Evolutionary conservation across 345 rosid genomes (phyloP).

Genomic region (Populus alba): DNA sequence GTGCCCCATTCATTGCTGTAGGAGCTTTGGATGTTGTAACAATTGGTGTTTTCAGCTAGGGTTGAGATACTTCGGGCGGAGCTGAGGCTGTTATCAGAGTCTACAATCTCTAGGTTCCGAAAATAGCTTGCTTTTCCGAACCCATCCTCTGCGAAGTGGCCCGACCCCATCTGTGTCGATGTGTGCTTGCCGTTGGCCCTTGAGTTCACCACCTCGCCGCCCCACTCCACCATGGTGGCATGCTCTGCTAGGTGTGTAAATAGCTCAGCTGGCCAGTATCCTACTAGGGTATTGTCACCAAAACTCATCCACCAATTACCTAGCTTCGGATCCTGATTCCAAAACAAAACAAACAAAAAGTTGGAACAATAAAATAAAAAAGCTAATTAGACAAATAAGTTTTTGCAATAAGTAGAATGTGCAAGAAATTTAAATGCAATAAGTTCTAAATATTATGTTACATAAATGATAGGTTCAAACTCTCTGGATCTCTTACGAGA

Average conservation of each 20-base stretch:
- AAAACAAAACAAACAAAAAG: not conserved
- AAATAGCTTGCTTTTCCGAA: conserved; percentile 85
- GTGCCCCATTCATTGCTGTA: conserved; percentile 88
- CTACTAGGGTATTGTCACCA: conserved; percentile 76
- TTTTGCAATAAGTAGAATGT: no score
- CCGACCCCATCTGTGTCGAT: conserved; percentile 94
- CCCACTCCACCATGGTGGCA: conserved; percentile 97
- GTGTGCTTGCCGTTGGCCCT: conserved; percentile 81
- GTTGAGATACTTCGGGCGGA: conserved; percentile 59
- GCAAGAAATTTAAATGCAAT: no score
- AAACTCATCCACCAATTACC: conserved; percentile 99
- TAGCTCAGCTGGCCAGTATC: conserved; percentile 97
- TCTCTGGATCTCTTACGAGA: no score
- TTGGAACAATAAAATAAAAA: no score
- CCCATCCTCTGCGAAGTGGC: conserved; percentile 83
- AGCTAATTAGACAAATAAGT: not conserved
- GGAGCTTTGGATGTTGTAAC: conserved; percentile 77
- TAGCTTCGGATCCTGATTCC: conserved; percentile 66
- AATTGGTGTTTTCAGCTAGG: conserved; percentile 82
- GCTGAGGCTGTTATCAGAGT: conserved; percentile 77
- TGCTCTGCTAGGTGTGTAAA: conserved; percentile 84
- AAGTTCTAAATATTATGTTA: no score
- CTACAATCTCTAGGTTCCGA: conserved; percentile 81
- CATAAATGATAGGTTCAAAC: no score
- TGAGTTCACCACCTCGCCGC: conserved; percentile 93